These are phyloP conservation scores for Cladophialophora yegresii DNA, from an alignment of 2,329 filamentous ascomycete species.

Conservation along the genomic window DNA sequence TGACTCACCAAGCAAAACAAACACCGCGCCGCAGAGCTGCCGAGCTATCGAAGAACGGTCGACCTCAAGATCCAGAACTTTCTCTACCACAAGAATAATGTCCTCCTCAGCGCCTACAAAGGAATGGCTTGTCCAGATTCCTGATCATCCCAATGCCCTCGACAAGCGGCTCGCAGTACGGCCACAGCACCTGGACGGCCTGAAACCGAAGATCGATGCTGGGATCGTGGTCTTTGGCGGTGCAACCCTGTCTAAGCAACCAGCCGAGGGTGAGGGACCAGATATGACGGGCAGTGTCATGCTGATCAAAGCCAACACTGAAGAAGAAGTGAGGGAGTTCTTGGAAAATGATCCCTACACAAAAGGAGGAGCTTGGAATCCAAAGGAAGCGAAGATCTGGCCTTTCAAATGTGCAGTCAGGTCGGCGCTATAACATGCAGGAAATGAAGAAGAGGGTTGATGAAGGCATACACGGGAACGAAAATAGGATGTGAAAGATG, in stretches of 20 bases:
- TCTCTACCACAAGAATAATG: constrained; percentile 22
- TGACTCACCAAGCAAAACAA: background rate
- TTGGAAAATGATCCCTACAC: constrained; percentile 74
- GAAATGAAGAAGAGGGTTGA: background rate
- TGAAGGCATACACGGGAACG: background rate
- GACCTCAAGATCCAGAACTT: background rate
- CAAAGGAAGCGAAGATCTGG: constrained; percentile 59
- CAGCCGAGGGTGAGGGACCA: constrained; percentile 61
- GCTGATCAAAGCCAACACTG: constrained; percentile 65
- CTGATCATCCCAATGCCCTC: constrained; percentile 63
- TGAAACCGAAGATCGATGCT: constrained; percentile 30
- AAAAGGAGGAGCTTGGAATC: constrained; percentile 75
- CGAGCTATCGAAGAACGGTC: background rate
- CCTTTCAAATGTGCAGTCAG: constrained; percentile 36
- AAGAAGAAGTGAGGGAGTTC: constrained; percentile 67
- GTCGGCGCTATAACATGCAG: constrained; percentile 28
- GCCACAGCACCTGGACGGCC: constrained; percentile 28
- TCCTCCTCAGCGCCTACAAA: constrained; percentile 38
- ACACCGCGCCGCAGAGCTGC: background rate
- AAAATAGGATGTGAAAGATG: background rate
- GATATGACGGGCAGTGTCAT: constrained; percentile 75
- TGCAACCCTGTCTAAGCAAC: constrained; percentile 66
- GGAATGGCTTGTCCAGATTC: constrained; percentile 70
- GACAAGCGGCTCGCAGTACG: constrained; percentile 50
- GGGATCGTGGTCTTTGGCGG: constrained; percentile 50